Base-by-base conservation (phyloP, 2,329 filamentous ascomycete genomes). In the Pseudogymnoascus sp. region DNA sequence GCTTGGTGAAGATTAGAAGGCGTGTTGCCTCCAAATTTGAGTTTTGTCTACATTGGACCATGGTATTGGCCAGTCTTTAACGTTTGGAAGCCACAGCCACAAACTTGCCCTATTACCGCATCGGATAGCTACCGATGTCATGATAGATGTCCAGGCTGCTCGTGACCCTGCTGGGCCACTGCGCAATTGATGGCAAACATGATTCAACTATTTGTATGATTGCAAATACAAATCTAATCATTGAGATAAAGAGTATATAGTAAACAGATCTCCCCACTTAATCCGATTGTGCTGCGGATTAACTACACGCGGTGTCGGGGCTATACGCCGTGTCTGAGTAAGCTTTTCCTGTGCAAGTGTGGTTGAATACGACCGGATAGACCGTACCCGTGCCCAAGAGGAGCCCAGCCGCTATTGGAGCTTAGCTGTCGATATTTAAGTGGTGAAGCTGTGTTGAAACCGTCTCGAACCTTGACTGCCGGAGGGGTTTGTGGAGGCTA, bases 401-500 rank as follows among this genome's bases (percentile, higher is more conserved):
- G 50, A 56, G 50, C 29, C 50, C 13, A 56, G 29, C 16, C 14
- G 29, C 50, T n/a, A 56, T 33, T 56, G 1, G 50, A 33, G 50
- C 50, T 26, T 56, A 33, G 50, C 16, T 4, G 50, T 19, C 11
- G 26, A 56, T 33, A 56, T 56, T 56, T 33, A n/a, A 19, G 11
- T 56, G 50, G 50, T 56, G 50, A 56, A 19, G 29, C 29, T 19
- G 10, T 19, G 50, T 56, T 33, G 50, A 56, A 56, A 56, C 50
- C 29, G 50, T 56, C 16, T 33, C 26, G 50, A 56, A 33, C 4
- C 31, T 13, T 13, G 29, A 33, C n/a, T 56, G n/a, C 50, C 29
- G 26, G 33, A 56, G 47, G 47, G 47, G 47, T 56, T 56, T 33
- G 50, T 56, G 50, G 50, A 56, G 50, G 50, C 50, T 56, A 56